Evolutionary conservation across 1,139 yeast species (phyloP).

Genomic region (Lodderomyces orthopsilosis): DNA sequence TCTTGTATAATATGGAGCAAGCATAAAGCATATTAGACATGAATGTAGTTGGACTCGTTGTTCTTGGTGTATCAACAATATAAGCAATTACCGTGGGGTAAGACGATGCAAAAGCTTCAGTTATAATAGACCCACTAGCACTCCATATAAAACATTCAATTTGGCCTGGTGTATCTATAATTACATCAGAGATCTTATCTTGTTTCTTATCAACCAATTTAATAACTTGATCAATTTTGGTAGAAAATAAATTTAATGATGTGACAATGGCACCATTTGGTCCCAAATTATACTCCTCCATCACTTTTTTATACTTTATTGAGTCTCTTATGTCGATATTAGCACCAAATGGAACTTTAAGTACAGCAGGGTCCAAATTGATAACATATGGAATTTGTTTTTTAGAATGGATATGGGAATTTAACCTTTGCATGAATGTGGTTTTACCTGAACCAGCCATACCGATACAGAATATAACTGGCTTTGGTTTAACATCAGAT

Average conservation of each 20-base stretch:
- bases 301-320: constrained; percentile 90
- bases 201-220: constrained; percentile 79
- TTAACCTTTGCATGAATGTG: constrained; percentile 93
- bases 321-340: constrained; percentile 97
- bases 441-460: constrained; percentile 99
- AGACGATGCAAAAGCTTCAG: constrained; percentile 94
- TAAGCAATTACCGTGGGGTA: constrained; percentile 96
- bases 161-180: constrained; percentile 98
- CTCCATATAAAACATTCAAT: constrained; percentile 97
- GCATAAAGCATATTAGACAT: constrained; percentile 98
- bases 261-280: constrained; percentile 99
- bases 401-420: constrained; percentile 78
- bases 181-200: constrained; percentile 63
- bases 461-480: constrained; percentile 81
- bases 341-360: constrained; percentile 87
- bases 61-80: constrained; percentile 94
- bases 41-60: constrained; percentile 91
- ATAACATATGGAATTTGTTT: constrained; percentile 77
- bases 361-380: constrained; percentile 94
- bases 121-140: constrained; percentile 94
- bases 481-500: background rate
- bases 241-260: constrained; percentile 83
- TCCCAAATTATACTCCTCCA: constrained; percentile 89
- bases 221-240: constrained; percentile 95
- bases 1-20: constrained; percentile 92